Evolutionary conservation across 345 rosid species (phyloP).

Genomic region (Cochlearia excelsa): DNA sequence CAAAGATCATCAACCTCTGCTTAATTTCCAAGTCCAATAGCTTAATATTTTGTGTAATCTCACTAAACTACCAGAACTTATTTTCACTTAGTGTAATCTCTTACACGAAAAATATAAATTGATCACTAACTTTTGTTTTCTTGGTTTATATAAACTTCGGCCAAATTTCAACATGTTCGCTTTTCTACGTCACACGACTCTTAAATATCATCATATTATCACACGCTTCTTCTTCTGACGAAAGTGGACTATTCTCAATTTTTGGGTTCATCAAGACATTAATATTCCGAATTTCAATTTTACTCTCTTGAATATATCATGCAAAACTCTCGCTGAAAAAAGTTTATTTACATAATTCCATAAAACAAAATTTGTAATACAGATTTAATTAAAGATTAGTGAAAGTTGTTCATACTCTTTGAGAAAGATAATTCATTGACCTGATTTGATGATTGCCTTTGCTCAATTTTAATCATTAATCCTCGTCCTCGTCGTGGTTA

Average conservation of each 20-base stretch:
- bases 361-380: background rate
- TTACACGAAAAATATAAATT: too few species aligned
- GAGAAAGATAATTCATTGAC: slow-evolving; percentile 9
- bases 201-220: slow-evolving; percentile 3
- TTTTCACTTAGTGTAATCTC: too few species aligned
- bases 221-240: slow-evolving; percentile 11
- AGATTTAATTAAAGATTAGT: slow-evolving; percentile 4
- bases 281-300: slow-evolving; percentile 7
- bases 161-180: too few species aligned
- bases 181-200: background rate
- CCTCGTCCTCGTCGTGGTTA: slow-evolving; percentile 35
- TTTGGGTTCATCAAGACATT: background rate
- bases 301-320: slow-evolving; percentile 9
- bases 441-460: background rate
- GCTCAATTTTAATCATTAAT: slow-evolving; percentile 1
- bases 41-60: too few species aligned
- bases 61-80: too few species aligned
- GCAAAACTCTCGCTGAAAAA: background rate
- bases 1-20: too few species aligned
- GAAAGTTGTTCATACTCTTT: slow-evolving; percentile 11
- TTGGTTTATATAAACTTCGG: too few species aligned
- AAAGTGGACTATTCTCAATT: slow-evolving; percentile 16
- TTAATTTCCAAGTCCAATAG: too few species aligned
- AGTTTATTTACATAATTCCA: slow-evolving; percentile 9
- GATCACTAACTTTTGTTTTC: too few species aligned